These are phyloP conservation scores for Verruconis gallopava DNA, from an alignment of 2,329 filamentous ascomycete species.

Conservation along the genomic window DNA sequence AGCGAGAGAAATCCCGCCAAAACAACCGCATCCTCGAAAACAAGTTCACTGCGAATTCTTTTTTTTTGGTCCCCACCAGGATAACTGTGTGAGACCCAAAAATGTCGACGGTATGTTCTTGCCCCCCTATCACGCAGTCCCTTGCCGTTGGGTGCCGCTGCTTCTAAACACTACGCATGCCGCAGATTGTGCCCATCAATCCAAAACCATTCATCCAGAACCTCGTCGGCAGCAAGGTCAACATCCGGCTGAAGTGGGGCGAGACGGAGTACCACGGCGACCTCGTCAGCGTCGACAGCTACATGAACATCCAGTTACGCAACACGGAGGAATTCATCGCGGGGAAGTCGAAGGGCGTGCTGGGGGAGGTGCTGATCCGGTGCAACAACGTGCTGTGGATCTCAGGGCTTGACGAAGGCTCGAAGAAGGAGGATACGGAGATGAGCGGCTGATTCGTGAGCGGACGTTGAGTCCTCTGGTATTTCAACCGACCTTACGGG, in stretches of 20 bases:
- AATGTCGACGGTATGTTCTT: too few relatives aligned
- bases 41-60: too few relatives aligned
- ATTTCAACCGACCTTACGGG: too few relatives aligned
- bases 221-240: constrained; percentile 83
- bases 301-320: constrained; percentile 96
- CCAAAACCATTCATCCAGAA: constrained; percentile 92
- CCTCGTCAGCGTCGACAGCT: constrained; percentile 86
- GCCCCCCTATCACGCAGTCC: too few relatives aligned
- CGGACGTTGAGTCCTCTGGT: too few relatives aligned
- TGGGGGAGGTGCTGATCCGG: constrained; percentile 87
- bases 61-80: too few relatives aligned
- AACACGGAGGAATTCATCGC: constrained; percentile 87
- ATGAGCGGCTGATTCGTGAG: constrained; percentile 11
- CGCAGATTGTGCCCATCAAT: constrained; percentile 74
- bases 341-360: constrained; percentile 66
- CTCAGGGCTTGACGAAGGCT: constrained; percentile 40
- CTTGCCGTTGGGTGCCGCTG: too few relatives aligned
- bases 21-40: too few relatives aligned
- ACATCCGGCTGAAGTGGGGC: constrained; percentile 94
- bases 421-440: constrained; percentile 27
- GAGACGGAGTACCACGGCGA: constrained; percentile 94
- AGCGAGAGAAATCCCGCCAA: too few relatives aligned
- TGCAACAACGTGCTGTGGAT: constrained; percentile 99
- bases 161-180: too few relatives aligned
- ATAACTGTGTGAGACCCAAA: too few relatives aligned